These are phyloP conservation scores for Fusarium fracticaudum DNA, from an alignment of 2,329 filamentous ascomycete genomes.

Conservation along the genomic window DNA sequence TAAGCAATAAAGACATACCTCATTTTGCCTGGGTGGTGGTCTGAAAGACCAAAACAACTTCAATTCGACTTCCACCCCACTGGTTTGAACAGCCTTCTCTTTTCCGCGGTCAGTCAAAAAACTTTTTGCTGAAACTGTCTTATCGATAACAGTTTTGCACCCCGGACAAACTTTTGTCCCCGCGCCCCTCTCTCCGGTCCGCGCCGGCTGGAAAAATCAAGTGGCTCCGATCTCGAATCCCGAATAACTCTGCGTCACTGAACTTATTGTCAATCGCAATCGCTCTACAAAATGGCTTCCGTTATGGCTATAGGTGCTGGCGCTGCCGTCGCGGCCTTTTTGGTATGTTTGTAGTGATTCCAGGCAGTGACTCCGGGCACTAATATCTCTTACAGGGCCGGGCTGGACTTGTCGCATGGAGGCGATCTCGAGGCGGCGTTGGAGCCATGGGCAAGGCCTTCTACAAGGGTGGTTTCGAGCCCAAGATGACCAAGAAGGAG, in stretches of 20 bases:
- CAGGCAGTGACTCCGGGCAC: neutral
- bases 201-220: constrained; percentile 43
- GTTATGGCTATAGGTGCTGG: constrained; percentile 59
- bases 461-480: constrained; percentile 99
- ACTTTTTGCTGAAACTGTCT: constrained; percentile 39
- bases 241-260: constrained; percentile 20
- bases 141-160: constrained; percentile 35
- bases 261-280: constrained; percentile 1
- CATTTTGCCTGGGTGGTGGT: constrained; percentile 42
- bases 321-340: constrained; percentile 61
- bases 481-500: constrained; percentile 91
- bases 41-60: constrained; percentile 39
- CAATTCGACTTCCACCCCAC: constrained; percentile 42
- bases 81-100: constrained; percentile 35
- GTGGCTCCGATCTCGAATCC: constrained; percentile 30
- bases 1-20: constrained; percentile 30
- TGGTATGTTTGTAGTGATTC: constrained; percentile 50
- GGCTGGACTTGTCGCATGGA: constrained; percentile 88
- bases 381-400: constrained; percentile 71
- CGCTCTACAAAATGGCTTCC: constrained; percentile 50
- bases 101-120: constrained; percentile 28
- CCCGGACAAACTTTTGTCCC: constrained; percentile 37
- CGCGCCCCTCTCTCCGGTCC: constrained; percentile 39
- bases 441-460: constrained; percentile 88
- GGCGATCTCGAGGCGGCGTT: constrained; percentile 80